Percentiles rank a stretch among this genome's conserved stretches.
Conservation (phyloP, 441 rosid genomes). For the Pelargonium fulgidum region DNA sequence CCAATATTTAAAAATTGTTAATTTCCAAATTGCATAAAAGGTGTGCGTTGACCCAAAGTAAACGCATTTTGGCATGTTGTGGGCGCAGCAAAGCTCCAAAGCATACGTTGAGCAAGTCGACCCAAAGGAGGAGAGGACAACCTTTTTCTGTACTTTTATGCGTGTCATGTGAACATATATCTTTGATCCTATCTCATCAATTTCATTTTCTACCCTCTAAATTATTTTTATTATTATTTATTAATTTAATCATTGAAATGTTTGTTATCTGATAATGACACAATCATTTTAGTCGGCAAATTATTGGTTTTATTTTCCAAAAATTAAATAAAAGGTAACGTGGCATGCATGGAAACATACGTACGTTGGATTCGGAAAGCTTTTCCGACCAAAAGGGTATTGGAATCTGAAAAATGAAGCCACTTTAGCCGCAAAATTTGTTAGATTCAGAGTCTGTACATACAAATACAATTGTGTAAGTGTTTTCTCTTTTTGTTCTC, state of each 20-base stretch:
- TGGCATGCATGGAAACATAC: background rate
- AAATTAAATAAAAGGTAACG: no score
- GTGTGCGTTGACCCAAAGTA: background rate
- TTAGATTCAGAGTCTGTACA: no score
- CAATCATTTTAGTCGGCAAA: background rate
- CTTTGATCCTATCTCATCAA: background rate
- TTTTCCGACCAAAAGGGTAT: background rate
- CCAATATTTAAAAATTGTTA: no score
- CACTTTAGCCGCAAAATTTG: no score
- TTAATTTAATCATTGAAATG: background rate
- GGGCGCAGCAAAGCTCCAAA: background rate
- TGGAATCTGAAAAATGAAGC: no score
- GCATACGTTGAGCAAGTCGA: background rate
- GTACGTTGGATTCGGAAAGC: background rate
- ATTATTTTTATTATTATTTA: background rate
- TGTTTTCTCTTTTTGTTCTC: no score
- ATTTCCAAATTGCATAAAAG: no score
- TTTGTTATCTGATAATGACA: background rate
- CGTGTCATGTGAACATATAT: background rate
- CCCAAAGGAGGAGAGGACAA: background rate
- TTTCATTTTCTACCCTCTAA: background rate
- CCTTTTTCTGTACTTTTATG: background rate
- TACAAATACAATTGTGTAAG: no score
- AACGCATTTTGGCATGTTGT: background rate
- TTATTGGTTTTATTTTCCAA: background rate